phyloP scores from a whole-genome alignment of 163 green algal species.

The Scenedesmus sp. region DNA sequence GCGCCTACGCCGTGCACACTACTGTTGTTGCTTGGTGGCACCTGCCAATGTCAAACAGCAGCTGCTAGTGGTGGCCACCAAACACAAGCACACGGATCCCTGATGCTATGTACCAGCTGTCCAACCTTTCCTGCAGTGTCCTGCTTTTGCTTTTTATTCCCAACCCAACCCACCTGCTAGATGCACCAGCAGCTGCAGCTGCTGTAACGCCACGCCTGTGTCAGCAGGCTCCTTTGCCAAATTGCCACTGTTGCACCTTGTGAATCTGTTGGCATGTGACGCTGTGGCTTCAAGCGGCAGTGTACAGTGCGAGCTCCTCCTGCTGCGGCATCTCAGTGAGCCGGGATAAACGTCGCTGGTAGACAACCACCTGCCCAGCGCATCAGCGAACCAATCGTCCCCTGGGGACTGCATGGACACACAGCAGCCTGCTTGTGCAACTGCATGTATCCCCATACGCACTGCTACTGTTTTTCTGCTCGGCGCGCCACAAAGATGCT shows the following conservation, averaged over 20 bases:
- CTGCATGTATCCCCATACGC: background rate
- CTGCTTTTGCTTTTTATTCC: background rate
- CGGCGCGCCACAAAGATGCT: constrained; percentile 37
- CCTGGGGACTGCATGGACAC: no score
- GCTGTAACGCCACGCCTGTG: background rate
- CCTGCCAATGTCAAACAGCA: background rate
- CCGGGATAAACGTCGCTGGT: no score
- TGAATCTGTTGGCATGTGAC: no score
- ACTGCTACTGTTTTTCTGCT: constrained; percentile 29
- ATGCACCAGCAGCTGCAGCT: constrained; percentile 19
- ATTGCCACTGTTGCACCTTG: background rate
- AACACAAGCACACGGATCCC: no score
- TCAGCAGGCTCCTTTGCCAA: background rate
- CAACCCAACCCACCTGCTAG: background rate
- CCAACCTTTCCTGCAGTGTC: no score
- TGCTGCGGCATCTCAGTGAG: no score
- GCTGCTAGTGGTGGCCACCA: background rate
- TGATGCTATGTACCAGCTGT: no score
- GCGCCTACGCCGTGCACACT: no score
- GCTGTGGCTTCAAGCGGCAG: background rate
- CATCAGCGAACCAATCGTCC: no score
- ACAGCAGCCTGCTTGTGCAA: background rate
- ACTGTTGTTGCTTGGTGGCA: background rate
- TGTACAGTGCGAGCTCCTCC: background rate
- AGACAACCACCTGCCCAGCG: no score